Evolutionary conservation across 768 basidiomycete genomes (phyloP), one percentile per base, ranked within the genome.

Genomic region (Rubroboletus pulcherrimus): DNA sequence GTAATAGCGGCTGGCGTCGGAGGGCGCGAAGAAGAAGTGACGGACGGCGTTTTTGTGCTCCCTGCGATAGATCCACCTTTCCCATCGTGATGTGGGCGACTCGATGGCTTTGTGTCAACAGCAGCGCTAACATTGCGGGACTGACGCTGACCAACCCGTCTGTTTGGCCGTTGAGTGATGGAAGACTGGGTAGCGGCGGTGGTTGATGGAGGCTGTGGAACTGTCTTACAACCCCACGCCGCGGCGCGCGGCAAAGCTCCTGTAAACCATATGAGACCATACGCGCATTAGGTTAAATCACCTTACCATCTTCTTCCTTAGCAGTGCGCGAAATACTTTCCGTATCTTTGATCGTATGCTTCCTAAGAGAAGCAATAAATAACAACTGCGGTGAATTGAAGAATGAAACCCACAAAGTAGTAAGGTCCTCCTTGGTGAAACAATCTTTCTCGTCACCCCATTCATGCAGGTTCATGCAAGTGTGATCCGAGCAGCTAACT

Each of bases 391-490:
- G 33, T 50, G 58, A 34, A 44, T 14, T 24, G 24, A 54, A 24
- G 39, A 58, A 59, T 51, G 53, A 56, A 42, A 79, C 84, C 45
- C 67, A 96, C 93, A 95, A 74, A 0, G 94, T 96, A 26, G 93
- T 89, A 55, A 96, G 76, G 72, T 98, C 96, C 70, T 98, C 94
- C 74, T 95, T 95, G 1, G 95, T 94, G 68, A 97, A 95, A 66
- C 92, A 95, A 71, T 99, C 97, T 53, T 93, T 90, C 73, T 98
- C 96, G 58, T 98, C 97, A 34, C 95, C 97, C 92, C 93, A 97
- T 70, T 98, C 97, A 68, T 99, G 97, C 42, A 95, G 75, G 69
- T 91, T 90, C 86, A 95, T 88, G 73, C 97, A 99, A 60, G 82
- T 86, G 63, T 90, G 87, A 65, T 93, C 93, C 55, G 85, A 81